Percentiles rank a stretch among this genome's conserved stretches.
phyloP scores from a whole-genome alignment of 768 basidiomycete species.

The Phallus indusiatus region DNA sequence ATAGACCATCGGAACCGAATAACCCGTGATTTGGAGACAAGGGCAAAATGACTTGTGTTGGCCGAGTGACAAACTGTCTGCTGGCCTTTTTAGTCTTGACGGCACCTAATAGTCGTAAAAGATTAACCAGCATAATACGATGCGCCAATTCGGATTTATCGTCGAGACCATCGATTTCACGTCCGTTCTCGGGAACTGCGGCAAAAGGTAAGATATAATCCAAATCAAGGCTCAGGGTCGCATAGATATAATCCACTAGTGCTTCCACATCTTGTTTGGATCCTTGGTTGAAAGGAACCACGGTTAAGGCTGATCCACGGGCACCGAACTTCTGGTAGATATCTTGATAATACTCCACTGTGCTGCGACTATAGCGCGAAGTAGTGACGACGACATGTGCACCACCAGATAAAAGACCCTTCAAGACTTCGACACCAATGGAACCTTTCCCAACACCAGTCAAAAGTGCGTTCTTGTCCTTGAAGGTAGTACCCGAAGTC shows the following conservation, averaged over 20 bases:
- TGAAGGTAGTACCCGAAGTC: slow-evolving; percentile 95
- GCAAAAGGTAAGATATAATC: slow-evolving; percentile 99
- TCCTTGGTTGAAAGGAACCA: slow-evolving; percentile 98
- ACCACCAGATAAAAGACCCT: slow-evolving; percentile 92
- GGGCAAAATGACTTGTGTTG: slow-evolving; percentile 96
- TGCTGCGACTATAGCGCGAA: slow-evolving; percentile 90
- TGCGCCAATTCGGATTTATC: slow-evolving; percentile 98
- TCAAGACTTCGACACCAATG: slow-evolving; percentile 95
- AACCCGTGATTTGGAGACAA: slow-evolving; percentile 97
- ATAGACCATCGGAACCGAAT: slow-evolving; percentile 96
- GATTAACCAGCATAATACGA: slow-evolving; percentile 96
- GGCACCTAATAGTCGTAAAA: slow-evolving; percentile 90
- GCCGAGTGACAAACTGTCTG: slow-evolving; percentile 92
- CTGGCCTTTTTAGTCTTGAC: slow-evolving; percentile 98
- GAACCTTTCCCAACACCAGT: slow-evolving; percentile 98
- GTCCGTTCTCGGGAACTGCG: slow-evolving; percentile 96
- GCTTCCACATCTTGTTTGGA: slow-evolving; percentile 99
- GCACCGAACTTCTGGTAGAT: slow-evolving; percentile 95
- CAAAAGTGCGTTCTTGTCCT: slow-evolving; percentile 96
- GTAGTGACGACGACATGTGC: slow-evolving; percentile 97
- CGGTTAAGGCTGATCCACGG: slow-evolving; percentile 91
- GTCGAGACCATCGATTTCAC: slow-evolving; percentile 95
- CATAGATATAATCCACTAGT: slow-evolving; percentile 96
- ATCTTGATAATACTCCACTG: slow-evolving; percentile 96
- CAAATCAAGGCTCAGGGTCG: slow-evolving; percentile 88